Percentiles rank a stretch among this genome's conserved stretches.
Conservation (phyloP, 2,329 filamentous ascomycete genomes). For the Trichoderma asperellum region DNA sequence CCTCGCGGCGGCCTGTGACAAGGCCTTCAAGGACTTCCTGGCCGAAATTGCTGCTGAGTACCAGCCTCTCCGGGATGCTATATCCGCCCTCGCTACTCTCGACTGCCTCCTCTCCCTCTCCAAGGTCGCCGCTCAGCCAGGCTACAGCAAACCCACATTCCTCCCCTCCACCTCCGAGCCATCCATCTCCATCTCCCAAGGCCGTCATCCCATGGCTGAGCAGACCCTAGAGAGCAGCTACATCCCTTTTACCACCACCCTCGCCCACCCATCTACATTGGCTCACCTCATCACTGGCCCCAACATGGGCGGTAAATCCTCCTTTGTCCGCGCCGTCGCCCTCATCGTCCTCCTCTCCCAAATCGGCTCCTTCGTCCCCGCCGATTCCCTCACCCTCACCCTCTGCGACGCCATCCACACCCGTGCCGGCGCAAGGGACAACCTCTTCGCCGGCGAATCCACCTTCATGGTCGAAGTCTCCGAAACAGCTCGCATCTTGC, state of each 20-base stretch:
- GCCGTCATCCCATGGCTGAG: slow-evolving; percentile 95
- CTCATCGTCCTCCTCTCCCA: slow-evolving; percentile 93
- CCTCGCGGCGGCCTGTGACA: slow-evolving; percentile 87
- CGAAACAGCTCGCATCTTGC: slow-evolving; percentile 89
- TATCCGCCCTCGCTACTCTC: slow-evolving; percentile 81
- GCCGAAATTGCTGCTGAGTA: slow-evolving; percentile 79
- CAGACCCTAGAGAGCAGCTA: slow-evolving; percentile 83
- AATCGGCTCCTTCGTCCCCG: slow-evolving; percentile 91
- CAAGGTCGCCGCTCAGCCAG: slow-evolving; percentile 80
- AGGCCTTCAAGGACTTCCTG: slow-evolving; percentile 75
- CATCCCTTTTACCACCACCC: slow-evolving; percentile 83
- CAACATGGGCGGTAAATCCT: slow-evolving; percentile 99
- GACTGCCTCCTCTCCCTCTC: slow-evolving; percentile 90
- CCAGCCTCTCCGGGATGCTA: slow-evolving; percentile 84
- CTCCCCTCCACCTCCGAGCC: slow-evolving; percentile 64
- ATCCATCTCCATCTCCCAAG: slow-evolving; percentile 64
- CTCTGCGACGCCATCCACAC: slow-evolving; percentile 92
- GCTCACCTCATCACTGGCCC: slow-evolving; percentile 92
- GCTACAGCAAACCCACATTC: slow-evolving; percentile 79
- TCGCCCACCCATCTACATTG: slow-evolving; percentile 67
- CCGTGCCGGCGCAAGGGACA: slow-evolving; percentile 94
- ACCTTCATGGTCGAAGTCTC: slow-evolving; percentile 99
- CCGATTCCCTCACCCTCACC: slow-evolving; percentile 71
- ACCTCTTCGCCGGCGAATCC: slow-evolving; percentile 90
- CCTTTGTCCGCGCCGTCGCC: slow-evolving; percentile 89